Conservation (phyloP, 768 basidiomycete species). For the Podaxis carcinomalis region DNA sequence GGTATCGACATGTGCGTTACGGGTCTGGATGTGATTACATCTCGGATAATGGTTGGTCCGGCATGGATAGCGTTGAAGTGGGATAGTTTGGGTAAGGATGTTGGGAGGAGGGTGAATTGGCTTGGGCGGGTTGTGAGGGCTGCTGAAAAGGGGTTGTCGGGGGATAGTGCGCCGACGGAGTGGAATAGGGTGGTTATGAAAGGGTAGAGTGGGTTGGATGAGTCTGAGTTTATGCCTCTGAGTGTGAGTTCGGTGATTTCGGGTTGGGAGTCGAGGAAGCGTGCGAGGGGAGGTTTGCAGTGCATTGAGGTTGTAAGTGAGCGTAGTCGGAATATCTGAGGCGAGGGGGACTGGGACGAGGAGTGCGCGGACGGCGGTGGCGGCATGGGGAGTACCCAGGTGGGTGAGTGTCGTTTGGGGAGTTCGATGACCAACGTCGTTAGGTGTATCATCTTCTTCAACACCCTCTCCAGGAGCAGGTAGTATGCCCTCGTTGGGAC, state of each 20-base stretch:
- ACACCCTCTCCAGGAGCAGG: conserved; percentile 39
- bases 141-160: conserved; percentile 16
- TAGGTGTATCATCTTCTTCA: conserved; percentile 36
- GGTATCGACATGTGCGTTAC: conserved; percentile 49
- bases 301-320: conserved; percentile 52
- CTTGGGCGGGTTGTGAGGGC: conserved; percentile 6
- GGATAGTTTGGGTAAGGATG: conserved; percentile 42
- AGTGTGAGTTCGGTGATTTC: conserved; percentile 49
- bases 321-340: conserved; percentile 36
- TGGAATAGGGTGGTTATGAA: conserved; percentile 17
- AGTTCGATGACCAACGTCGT: conserved; percentile 47
- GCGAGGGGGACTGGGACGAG: conserved; percentile 12
- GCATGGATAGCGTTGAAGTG: conserved; percentile 53
- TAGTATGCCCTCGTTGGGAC: conserved; percentile 45
- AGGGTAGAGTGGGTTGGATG: conserved; percentile 16
- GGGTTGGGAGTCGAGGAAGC: conserved; percentile 48
- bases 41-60: conserved; percentile 38
- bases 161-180: conserved; percentile 14
- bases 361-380: background rate
- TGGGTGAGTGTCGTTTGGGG: conserved; percentile 32
- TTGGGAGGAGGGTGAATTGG: conserved; percentile 30
- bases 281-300: conserved; percentile 42
- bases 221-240: conserved; percentile 42
- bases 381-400: conserved; percentile 41
- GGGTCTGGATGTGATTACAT: conserved; percentile 43